phyloP scores from a whole-genome alignment of 768 basidiomycete genomes.

The Gelatoporia subvermispora region DNA sequence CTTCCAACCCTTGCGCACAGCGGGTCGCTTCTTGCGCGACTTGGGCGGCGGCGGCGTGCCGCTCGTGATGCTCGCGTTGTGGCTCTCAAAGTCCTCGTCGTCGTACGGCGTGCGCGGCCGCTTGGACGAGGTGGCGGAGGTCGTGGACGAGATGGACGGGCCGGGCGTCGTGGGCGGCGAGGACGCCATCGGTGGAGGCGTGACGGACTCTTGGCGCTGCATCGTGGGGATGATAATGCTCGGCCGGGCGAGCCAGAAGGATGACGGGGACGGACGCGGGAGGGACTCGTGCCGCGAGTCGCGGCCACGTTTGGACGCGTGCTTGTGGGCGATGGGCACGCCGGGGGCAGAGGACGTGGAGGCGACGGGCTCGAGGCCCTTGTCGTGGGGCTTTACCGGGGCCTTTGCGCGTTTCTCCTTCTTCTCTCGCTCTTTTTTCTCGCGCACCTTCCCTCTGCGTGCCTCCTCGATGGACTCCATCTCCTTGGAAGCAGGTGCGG shows the following conservation, averaged over 20 bases:
- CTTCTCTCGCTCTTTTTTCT: constrained; percentile 32
- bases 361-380: constrained; percentile 13
- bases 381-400: constrained; percentile 21
- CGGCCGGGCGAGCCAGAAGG: constrained; percentile 68
- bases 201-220: constrained; percentile 69
- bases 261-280: constrained; percentile 30
- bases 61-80: constrained; percentile 19
- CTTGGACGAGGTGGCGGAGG: constrained; percentile 77
- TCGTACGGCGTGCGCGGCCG: constrained; percentile 73
- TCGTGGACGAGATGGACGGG: constrained; percentile 67
- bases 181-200: constrained; percentile 63
- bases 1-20: constrained; percentile 82
- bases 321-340: constrained; percentile 10
- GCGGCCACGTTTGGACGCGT: constrained; percentile 14
- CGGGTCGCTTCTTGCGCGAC: constrained; percentile 50
- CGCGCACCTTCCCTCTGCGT: constrained; percentile 49
- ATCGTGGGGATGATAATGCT: constrained; percentile 66
- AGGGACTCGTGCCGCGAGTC: constrained; percentile 8
- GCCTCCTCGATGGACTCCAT: constrained; percentile 58
- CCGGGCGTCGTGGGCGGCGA: constrained; percentile 73
- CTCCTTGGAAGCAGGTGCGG: constrained; percentile 59
- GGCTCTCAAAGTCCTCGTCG: constrained; percentile 32
- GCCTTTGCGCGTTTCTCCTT: constrained; percentile 19
- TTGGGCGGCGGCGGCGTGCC: constrained; percentile 18
- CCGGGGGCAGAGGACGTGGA: constrained; percentile 16